Percentiles rank a stretch among this genome's conserved stretches.
phyloP scores from a whole-genome alignment of 768 basidiomycete species.

The Xerocomellus amylosporus region DNA sequence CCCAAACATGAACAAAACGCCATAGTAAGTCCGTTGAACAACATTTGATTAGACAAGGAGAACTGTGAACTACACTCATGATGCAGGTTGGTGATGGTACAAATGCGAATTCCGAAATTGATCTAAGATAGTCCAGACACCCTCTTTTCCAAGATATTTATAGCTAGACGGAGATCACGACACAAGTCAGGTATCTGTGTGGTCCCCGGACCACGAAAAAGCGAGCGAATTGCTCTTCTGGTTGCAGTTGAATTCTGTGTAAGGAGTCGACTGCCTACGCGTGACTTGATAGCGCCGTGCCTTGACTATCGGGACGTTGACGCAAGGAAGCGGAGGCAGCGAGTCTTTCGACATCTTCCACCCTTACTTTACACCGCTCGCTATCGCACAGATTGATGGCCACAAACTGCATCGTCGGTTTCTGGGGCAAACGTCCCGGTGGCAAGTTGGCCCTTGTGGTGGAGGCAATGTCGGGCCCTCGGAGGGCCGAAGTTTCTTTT shows the following conservation, averaged over 20 bases:
- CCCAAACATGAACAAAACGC: too few species aligned
- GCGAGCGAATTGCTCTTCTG: neutral
- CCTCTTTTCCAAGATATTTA: neutral
- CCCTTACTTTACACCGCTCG: slow-evolving; percentile 2
- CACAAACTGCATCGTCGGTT: neutral
- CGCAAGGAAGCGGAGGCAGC: slow-evolving; percentile 8
- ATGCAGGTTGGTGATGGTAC: neutral
- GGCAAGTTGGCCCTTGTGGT: neutral
- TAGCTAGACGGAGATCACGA: neutral
- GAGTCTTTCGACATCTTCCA: slow-evolving; percentile 16
- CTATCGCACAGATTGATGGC: neutral
- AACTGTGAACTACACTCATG: neutral
- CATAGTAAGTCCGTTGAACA: neutral
- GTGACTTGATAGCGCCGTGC: neutral
- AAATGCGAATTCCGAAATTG: neutral
- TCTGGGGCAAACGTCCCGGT: neutral
- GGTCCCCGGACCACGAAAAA: neutral
- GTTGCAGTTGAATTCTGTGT: neutral
- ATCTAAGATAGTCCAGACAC: neutral
- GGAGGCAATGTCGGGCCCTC: neutral
- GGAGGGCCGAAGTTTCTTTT: neutral
- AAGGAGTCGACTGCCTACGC: neutral
- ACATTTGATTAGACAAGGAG: neutral
- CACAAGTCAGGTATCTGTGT: neutral
- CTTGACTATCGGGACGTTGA: neutral